A percentile compares a stretch with the other conserved stretches of the same genome.
Conservation (phyloP, 768 basidiomycete species). For the Collybia sordida region DNA sequence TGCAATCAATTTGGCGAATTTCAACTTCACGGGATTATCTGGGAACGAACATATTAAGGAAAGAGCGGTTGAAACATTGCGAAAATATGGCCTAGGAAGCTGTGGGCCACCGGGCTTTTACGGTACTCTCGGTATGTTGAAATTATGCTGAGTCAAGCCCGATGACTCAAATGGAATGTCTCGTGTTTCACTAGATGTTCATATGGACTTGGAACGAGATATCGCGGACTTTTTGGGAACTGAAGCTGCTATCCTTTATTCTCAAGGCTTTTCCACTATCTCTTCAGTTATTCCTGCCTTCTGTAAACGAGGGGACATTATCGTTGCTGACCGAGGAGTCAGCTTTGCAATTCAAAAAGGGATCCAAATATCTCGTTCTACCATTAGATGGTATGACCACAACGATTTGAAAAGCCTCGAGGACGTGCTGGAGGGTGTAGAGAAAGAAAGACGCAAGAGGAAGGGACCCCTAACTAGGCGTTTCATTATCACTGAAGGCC, state of each 20-base stretch:
- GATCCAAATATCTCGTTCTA: constrained; percentile 88
- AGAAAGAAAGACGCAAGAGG: constrained; percentile 88
- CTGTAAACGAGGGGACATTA: constrained; percentile 95
- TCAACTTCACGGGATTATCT: constrained; percentile 89
- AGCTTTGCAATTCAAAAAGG: constrained; percentile 97
- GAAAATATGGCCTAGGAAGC: constrained; percentile 89
- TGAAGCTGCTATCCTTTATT: constrained; percentile 88
- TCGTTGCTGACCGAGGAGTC: constrained; percentile 96
- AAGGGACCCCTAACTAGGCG: constrained; percentile 79
- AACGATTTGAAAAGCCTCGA: constrained; percentile 92
- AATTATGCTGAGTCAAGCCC: not conserved
- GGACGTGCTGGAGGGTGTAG: constrained; percentile 77
- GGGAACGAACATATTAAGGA: constrained; percentile 88
- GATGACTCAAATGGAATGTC: constrained; percentile 7
- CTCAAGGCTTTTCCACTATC: constrained; percentile 90
- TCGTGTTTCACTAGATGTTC: constrained; percentile 64
- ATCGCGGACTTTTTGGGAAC: constrained; percentile 90
- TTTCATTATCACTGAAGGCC: constrained; percentile 96
- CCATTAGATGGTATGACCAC: constrained; percentile 94
- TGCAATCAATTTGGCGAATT: constrained; percentile 82
- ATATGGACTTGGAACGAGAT: constrained; percentile 84
- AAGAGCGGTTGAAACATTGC: constrained; percentile 77
- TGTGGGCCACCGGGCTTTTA: constrained; percentile 98
- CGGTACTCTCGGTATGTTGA: constrained; percentile 80
- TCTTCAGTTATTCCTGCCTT: constrained; percentile 96